Evolutionary conservation across 1,284 basidiomycete species (phyloP).

Genomic region (Exobasidium rhododendri): DNA sequence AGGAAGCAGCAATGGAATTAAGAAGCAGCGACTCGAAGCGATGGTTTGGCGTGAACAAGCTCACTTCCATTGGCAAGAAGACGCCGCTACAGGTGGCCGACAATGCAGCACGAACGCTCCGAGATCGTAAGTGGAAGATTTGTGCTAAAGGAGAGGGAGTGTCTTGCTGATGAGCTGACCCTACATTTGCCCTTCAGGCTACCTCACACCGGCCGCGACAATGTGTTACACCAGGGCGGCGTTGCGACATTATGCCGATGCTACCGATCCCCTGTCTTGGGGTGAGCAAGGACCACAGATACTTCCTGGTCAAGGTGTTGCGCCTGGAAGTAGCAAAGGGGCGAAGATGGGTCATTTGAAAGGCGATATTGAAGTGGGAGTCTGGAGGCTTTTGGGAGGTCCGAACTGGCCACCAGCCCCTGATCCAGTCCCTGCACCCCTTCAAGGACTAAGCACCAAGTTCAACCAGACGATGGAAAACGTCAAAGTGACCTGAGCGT

Average conservation of each 20-base stretch:
- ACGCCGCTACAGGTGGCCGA: slow-evolving; percentile 26
- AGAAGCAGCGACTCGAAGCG: neutral
- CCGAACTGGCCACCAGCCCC: slow-evolving; percentile 33
- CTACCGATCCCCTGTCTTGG: neutral
- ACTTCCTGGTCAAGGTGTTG: slow-evolving; percentile 3
- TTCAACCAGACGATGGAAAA: too few relatives aligned
- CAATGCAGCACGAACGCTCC: slow-evolving; percentile 26
- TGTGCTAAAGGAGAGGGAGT: neutral
- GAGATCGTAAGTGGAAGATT: slow-evolving; percentile 19
- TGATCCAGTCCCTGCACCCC: neutral
- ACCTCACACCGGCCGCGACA: slow-evolving; percentile 36
- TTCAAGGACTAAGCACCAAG: neutral
- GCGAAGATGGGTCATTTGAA: slow-evolving; percentile 22
- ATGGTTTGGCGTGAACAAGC: neutral
- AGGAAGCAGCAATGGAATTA: slow-evolving; percentile 20
- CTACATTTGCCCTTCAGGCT: slow-evolving; percentile 12
- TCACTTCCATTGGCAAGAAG: neutral
- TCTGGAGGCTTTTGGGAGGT: slow-evolving; percentile 32
- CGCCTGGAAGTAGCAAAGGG: slow-evolving; percentile 27
- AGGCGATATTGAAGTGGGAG: slow-evolving; percentile 40
- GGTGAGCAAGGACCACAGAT: neutral
- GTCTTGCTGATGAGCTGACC: neutral
- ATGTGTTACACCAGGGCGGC: slow-evolving; percentile 27
- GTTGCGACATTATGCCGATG: slow-evolving; percentile 8
- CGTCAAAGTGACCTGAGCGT: too few relatives aligned